Evolutionary conservation across 139 green algal species (phyloP), one percentile per base, ranked within the genome.

Genomic region (Volvox reticuliferus): DNA sequence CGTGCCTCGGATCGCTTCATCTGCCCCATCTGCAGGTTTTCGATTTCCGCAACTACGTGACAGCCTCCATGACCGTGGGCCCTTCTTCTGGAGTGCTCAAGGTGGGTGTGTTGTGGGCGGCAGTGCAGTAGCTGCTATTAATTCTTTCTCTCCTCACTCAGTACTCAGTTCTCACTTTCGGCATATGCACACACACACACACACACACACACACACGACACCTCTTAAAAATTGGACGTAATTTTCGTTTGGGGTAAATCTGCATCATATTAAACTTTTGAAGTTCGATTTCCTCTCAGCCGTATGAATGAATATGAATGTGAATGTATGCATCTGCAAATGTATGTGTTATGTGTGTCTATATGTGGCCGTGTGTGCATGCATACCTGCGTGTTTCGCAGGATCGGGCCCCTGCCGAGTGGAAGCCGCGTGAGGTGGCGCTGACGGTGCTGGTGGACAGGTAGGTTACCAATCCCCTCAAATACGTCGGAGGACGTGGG

Each of bases 371-470:
- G 65, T 14, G 44, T 55, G 44, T 55, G 44, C 9, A 12, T 28
- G 65, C 65, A 73, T 73, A 2, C 6, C 65, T 28, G 65, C 16
- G 65, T 16, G 2, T 12, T 28, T 1, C 85, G 24, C 95, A 93
- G 80, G 90, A 77, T 22, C 67, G 65, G 5, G 36, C 79, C 0
- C 93, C 92, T 6, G 69, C 89, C 19, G 21, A 96, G 68, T 99
- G 96, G 96, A 93, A 67, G 32, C 79, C 97, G 3, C 91, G 91
- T n/a, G 93, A 97, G 37, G 96, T 99, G 71, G 97, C 97, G 6
- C 91, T 97, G 32, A 94, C 95, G 18, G 95, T 99, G 82, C 94
- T 99, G 0, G 88, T 95, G 9, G 97, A 99, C 94, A 93, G 96
- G 94, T 97, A 65, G 16, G 88, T 76, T 9, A 9, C 44, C 44